Base-by-base conservation (phyloP, 306 rosid genomes). In the Nissolia schottii region DNA sequence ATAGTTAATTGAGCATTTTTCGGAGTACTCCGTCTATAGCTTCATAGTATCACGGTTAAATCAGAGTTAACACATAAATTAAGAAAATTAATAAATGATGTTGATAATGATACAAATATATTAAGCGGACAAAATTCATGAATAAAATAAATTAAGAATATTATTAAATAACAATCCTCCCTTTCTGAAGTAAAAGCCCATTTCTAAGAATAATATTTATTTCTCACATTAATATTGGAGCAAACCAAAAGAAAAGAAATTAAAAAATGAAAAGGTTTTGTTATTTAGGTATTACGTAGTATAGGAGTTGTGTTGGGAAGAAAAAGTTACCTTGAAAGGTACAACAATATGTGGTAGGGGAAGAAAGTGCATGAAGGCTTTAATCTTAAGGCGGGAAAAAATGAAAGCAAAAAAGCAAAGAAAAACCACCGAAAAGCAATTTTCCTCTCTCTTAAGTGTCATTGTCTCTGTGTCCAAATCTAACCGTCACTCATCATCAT, bases 341-440 rank as follows among this genome's bases (percentile, higher is more conserved):
- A 67, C 23, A 35, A 45, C 22, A 46, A 46, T 6, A 18, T 7
- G 63, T 4, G 41, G 23, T 1, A 50, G 6, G 61, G 32, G 23
- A 32, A 45, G 60, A 62, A 27, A 61, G 74, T 32, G 37, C 50
- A 49, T 34, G 69, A 64, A 29, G 53, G 59, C 24, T n/a, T n/a
- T 14, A 50, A 49, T 57, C 59, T 49, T 22, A 64, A 64, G 74
- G 87, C 61, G 46, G 77, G 61, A 51, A 54, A 60, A 49, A 46
- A 2, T 51, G 51, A 64, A 46, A 54, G 46, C 37, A 1, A 53
- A 35, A 73, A 40, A 73, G 67, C 56, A 11, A 46, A 43, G 24
- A 0, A 79, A 73, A 76, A 57, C 19, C 53, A 61, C 73, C 60
- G n/a, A 71, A 54, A 79, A 69, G 83, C 71, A 40, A 70, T 15